Conservation (phyloP, 768 basidiomycete species). For the Cystobasidium onofrii region DNA sequence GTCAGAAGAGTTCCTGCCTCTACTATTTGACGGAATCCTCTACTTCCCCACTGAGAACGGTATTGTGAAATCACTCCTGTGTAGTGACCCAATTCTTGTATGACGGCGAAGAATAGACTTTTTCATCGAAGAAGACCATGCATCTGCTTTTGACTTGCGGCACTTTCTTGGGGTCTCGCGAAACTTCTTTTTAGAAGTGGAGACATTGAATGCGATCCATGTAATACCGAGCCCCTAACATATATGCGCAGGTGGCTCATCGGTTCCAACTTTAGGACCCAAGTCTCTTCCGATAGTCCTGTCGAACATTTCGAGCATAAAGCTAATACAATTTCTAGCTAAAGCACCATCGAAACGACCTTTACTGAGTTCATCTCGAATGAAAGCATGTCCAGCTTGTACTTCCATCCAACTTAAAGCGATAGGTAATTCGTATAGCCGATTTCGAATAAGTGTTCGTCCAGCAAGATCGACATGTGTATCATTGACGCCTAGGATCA, state of each 20-base stretch:
- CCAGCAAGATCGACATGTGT: constrained; percentile 25
- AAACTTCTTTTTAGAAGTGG: too few relatives aligned
- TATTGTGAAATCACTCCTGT: too few relatives aligned
- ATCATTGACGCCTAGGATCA: constrained; percentile 25
- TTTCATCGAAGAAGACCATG: too few relatives aligned
- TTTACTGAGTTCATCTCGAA: constrained; percentile 13
- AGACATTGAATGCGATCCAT: too few relatives aligned
- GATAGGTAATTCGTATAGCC: neutral
- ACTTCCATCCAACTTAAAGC: constrained; percentile 30
- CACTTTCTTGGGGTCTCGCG: too few relatives aligned
- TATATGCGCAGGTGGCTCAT: neutral
- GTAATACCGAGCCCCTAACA: too few relatives aligned
- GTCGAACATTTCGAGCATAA: constrained; percentile 28
- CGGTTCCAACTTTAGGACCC: constrained; percentile 13
- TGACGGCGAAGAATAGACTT: too few relatives aligned
- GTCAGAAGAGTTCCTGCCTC: neutral
- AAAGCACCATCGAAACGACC: constrained; percentile 22
- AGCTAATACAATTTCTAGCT: constrained; percentile 19
- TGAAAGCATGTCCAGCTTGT: constrained; percentile 26
- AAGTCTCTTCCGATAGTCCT: constrained; percentile 17
- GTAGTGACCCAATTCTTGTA: too few relatives aligned
- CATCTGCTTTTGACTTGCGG: too few relatives aligned
- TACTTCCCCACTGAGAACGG: too few relatives aligned
- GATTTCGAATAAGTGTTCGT: neutral
- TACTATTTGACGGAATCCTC: too few relatives aligned